A percentile compares a stretch with the other conserved stretches of the same genome.
phyloP scores from a whole-genome alignment of 2,329 filamentous ascomycete species.

The Graphilbum sp. region DNA sequence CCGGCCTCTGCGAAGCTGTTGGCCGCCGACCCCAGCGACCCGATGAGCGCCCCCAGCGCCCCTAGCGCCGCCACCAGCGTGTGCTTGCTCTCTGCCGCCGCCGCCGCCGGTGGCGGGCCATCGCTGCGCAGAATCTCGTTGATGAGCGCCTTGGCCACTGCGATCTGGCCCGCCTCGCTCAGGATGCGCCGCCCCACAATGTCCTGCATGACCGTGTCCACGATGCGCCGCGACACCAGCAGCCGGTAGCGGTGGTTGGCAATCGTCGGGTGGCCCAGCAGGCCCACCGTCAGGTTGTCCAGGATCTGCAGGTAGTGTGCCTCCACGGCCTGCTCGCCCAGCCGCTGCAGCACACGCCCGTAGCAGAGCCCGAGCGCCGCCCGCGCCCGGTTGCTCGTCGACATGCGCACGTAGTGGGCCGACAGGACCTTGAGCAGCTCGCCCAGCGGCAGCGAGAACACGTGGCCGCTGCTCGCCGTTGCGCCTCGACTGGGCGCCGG shows the following conservation, averaged over 20 bases:
- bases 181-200: constrained; percentile 68
- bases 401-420: constrained; percentile 59
- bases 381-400: constrained; percentile 64
- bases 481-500: constrained; percentile 26
- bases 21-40: constrained; percentile 66
- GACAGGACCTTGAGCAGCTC: constrained; percentile 71
- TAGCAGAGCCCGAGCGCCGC: constrained; percentile 82
- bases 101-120: constrained; percentile 27
- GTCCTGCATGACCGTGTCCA: constrained; percentile 70
- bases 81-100: constrained; percentile 61
- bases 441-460: constrained; percentile 53
- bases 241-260: constrained; percentile 76
- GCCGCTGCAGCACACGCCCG: constrained; percentile 56
- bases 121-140: constrained; percentile 91
- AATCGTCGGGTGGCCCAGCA: constrained; percentile 62
- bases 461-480: constrained; percentile 49
- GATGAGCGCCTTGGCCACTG: constrained; percentile 64
- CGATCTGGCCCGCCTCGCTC: constrained; percentile 75
- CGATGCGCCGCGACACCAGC: constrained; percentile 68
- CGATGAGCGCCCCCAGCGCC: constrained; percentile 63
- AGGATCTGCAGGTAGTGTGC: constrained; percentile 67
- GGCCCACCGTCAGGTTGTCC: constrained; percentile 61
- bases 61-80: constrained; percentile 65
- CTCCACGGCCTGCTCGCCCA: constrained; percentile 75
- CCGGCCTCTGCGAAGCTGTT: constrained; percentile 66